These are phyloP conservation scores for Boletus fagicola DNA, from an alignment of 768 basidiomycete genomes.

Conservation along the genomic window DNA sequence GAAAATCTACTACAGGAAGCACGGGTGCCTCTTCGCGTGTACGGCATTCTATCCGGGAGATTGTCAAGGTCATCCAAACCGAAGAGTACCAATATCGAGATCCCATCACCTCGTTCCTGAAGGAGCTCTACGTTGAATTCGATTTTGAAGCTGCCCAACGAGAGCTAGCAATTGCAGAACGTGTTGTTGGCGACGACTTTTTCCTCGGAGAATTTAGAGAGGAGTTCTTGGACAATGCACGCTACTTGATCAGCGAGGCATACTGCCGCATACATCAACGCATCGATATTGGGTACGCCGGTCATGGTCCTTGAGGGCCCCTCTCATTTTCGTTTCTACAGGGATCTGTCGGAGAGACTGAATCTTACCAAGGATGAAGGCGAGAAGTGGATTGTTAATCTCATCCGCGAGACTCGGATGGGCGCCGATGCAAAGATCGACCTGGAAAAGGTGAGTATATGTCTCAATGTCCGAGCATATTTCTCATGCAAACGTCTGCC, in stretches of 20 bases:
- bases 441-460: conserved; percentile 71
- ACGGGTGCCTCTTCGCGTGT: conserved; percentile 64
- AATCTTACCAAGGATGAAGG: conserved; percentile 95
- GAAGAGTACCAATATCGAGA: conserved; percentile 97
- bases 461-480: not conserved
- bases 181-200: conserved; percentile 87
- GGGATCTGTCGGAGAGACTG: conserved; percentile 89
- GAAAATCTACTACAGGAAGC: conserved; percentile 60
- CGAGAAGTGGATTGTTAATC: conserved; percentile 99
- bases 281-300: conserved; percentile 76
- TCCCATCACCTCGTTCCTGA: conserved; percentile 89
- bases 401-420: conserved; percentile 96
- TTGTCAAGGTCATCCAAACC: conserved; percentile 90
- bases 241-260: conserved; percentile 94
- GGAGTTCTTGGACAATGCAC: conserved; percentile 94
- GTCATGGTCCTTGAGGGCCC: not conserved
- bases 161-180: conserved; percentile 73
- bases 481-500: conserved; percentile 11
- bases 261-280: conserved; percentile 96
- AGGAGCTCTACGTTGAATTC: conserved; percentile 92
- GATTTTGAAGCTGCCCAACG: conserved; percentile 94
- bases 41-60: conserved; percentile 84
- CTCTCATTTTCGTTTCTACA: conserved; percentile 29
- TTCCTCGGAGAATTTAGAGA: conserved; percentile 89
- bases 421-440: conserved; percentile 98